Percentiles rank a stretch among this genome's conserved stretches.
Evolutionary conservation across 148 eudicot genomes (phyloP).

Genomic region (Vaccinium darrowii): DNA sequence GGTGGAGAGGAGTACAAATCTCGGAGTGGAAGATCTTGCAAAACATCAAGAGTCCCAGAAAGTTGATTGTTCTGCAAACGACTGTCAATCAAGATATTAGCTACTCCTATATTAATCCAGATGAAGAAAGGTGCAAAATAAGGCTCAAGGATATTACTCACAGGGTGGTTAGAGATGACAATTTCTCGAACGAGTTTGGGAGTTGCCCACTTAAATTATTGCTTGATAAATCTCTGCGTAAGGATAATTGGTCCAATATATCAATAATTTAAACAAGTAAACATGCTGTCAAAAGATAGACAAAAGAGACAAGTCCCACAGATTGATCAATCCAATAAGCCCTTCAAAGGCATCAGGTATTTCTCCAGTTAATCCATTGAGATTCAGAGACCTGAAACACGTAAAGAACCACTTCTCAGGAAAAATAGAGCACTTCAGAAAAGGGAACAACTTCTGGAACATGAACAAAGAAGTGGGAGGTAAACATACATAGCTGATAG

Average conservation of each 20-base stretch:
- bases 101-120: conserved; percentile 9
- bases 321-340: conserved; percentile 56
- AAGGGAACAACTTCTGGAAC: background rate
- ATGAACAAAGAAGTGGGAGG: background rate
- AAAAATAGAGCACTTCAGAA: conserved; percentile 7
- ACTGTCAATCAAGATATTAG: conserved; percentile 46
- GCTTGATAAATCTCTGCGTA: conserved; percentile 68
- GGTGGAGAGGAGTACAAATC: conserved; percentile 66
- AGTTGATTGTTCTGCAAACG: conserved; percentile 91
- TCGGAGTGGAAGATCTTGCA: conserved; percentile 73
- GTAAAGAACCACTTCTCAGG: conserved; percentile 11
- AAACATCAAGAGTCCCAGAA: conserved; percentile 82
- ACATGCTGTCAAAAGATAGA: conserved; percentile 7
- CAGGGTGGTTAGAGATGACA: conserved; percentile 70
- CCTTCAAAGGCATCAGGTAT: conserved; percentile 77
- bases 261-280: background rate
- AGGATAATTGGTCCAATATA: background rate
- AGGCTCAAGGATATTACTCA: conserved; percentile 33
- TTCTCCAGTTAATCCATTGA: conserved; percentile 75
- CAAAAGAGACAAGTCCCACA: conserved; percentile 39
- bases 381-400: conserved; percentile 68
- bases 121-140: background rate
- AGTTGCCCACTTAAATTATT: conserved; percentile 76
- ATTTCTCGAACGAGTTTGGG: conserved; percentile 60
- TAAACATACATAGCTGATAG: conserved; percentile 63